A percentile compares a stretch with the other conserved stretches of the same genome.
Evolutionary conservation across 306 rosid genomes (phyloP).

Genomic region (Trifolium repens): DNA sequence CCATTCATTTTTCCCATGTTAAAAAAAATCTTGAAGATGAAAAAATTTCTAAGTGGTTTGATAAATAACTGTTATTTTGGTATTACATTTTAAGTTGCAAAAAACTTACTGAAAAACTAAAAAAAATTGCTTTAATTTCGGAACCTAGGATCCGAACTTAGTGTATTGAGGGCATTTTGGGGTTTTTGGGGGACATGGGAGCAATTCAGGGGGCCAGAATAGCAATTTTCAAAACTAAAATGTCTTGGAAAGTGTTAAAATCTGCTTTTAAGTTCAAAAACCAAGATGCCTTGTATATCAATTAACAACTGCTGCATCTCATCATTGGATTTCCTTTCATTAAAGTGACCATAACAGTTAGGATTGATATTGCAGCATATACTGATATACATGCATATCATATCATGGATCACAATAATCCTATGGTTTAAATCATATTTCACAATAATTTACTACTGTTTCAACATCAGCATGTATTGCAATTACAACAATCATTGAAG

Average conservation of each 20-base stretch:
- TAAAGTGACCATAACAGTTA: background rate
- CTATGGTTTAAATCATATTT: background rate
- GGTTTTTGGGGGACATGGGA: too few relatives aligned
- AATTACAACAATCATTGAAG: conserved; percentile 29
- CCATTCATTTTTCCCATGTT: too few relatives aligned
- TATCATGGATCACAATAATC: background rate
- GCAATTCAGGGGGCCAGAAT: too few relatives aligned
- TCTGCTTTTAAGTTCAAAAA: background rate
- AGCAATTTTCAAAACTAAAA: background rate
- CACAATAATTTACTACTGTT: conserved; percentile 30
- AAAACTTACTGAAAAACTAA: background rate
- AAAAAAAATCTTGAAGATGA: too few relatives aligned
- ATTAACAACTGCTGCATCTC: background rate
- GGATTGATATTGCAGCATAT: background rate
- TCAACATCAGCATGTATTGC: conserved; percentile 33
- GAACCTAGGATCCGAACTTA: too few relatives aligned
- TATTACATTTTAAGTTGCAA: too few relatives aligned
- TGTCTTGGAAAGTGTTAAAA: background rate
- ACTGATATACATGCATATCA: background rate
- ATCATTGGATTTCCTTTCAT: background rate
- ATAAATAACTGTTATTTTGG: too few relatives aligned
- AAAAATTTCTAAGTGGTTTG: too few relatives aligned
- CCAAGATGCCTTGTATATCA: background rate
- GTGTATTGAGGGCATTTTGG: too few relatives aligned
- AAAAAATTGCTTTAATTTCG: too few relatives aligned